phyloP scores from a whole-genome alignment of 2,329 filamentous ascomycete genomes.

The Aspergillus niger region DNA sequence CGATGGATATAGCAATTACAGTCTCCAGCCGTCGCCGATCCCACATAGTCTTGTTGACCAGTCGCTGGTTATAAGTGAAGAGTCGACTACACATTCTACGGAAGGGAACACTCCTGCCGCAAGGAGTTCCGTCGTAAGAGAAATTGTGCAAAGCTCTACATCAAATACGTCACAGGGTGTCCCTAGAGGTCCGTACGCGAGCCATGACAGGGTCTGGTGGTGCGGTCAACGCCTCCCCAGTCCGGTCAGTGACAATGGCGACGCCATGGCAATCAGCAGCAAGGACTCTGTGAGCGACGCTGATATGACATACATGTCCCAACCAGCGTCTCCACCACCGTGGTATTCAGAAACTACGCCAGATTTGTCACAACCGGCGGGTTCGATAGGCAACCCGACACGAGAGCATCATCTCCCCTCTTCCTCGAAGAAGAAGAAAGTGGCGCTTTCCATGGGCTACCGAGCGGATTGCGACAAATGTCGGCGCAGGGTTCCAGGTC shows the following conservation, averaged over 20 bases:
- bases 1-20: constrained; percentile 20
- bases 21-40: constrained; percentile 32
- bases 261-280: constrained; percentile 12
- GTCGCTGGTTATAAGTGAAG: constrained; percentile 35
- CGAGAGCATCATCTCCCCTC: background rate
- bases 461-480: constrained; percentile 78
- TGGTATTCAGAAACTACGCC: background rate
- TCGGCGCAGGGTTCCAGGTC: constrained; percentile 70
- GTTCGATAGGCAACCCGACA: background rate
- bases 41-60: constrained; percentile 31
- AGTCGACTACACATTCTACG: constrained; percentile 32
- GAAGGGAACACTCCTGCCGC: constrained; percentile 31
- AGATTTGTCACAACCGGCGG: constrained; percentile 8
- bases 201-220: constrained; percentile 23
- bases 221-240: constrained; percentile 39
- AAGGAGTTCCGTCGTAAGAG: background rate
- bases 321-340: constrained; percentile 6
- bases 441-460: constrained; percentile 76
- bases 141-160: background rate
- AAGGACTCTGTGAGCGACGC: constrained; percentile 18
- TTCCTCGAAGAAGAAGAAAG: constrained; percentile 34
- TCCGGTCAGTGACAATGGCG: constrained; percentile 42
- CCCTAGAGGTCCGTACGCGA: constrained; percentile 3
- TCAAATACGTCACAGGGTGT: background rate
- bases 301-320: constrained; percentile 22